phyloP scores from a whole-genome alignment of 305 asterid genomes.

The Caryopteris hybrid region DNA sequence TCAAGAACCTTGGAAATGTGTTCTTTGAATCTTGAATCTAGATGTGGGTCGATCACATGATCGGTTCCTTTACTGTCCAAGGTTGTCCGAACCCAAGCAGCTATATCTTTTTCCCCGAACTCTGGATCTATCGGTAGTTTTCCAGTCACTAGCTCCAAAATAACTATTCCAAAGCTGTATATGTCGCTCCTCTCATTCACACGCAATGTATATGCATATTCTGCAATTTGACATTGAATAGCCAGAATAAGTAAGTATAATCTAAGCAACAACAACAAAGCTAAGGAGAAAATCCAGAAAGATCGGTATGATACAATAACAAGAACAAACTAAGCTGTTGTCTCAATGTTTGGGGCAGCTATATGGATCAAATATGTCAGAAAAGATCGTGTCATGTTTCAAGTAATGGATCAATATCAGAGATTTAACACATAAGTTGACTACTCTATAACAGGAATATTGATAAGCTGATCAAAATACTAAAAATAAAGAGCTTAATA shows the following conservation, averaged over 20 bases:
- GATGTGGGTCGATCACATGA: conserved; percentile 47
- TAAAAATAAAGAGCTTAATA: too few relatives aligned
- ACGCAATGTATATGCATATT: conserved; percentile 74
- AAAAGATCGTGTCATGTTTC: too few relatives aligned
- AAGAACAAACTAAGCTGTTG: too few relatives aligned
- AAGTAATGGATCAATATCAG: too few relatives aligned
- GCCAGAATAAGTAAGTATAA: neutral
- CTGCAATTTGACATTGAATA: conserved; percentile 25
- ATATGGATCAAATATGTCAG: too few relatives aligned
- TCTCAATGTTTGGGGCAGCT: too few relatives aligned
- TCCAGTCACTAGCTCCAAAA: conserved; percentile 73
- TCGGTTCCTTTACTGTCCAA: conserved; percentile 37
- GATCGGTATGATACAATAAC: too few relatives aligned
- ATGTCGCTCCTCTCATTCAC: conserved; percentile 80
- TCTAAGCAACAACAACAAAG: neutral
- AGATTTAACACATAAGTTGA: neutral
- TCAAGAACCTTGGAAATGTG: conserved; percentile 46
- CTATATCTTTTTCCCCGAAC: conserved; percentile 51
- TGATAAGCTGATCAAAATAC: neutral
- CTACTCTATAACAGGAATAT: neutral
- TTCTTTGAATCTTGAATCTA: conserved; percentile 32
- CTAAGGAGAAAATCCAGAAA: too few relatives aligned
- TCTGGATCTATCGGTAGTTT: conserved; percentile 38
- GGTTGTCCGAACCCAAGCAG: conserved; percentile 42
- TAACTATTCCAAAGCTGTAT: conserved; percentile 77